Evolutionary conservation across 345 rosid genomes (phyloP).

Genomic region (Syzygium aromaticum): DNA sequence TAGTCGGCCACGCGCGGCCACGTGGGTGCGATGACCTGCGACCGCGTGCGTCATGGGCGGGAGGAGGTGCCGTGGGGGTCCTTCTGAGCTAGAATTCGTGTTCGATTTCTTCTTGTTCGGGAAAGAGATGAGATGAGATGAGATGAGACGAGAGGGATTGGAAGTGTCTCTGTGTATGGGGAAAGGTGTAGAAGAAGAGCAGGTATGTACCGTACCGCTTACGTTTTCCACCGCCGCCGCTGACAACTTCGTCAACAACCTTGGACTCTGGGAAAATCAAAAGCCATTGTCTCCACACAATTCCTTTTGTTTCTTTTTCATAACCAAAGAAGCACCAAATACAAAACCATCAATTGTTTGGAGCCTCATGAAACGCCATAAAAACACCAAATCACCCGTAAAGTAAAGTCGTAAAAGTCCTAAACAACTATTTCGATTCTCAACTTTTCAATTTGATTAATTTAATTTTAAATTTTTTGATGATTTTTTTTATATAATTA

Average conservation of each 20-base stretch:
- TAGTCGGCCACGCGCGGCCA: not conserved
- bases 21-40: not conserved
- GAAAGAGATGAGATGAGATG: not conserved
- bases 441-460: too few relatives aligned
- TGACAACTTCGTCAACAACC: not conserved
- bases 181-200: rapidly evolving
- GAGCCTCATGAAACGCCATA: too few relatives aligned
- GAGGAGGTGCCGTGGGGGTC: not conserved
- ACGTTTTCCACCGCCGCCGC: not conserved
- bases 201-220: not conserved
- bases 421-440: rapidly evolving
- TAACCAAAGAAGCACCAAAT: too few relatives aligned
- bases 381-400: too few relatives aligned
- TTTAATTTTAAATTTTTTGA: too few relatives aligned
- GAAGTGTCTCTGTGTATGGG: not conserved
- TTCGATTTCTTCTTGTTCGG: not conserved
- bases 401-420: too few relatives aligned
- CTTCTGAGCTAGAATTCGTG: not conserved
- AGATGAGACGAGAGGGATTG: not conserved
- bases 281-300: not conserved
- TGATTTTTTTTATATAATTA: too few relatives aligned
- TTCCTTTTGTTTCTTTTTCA: not conserved
- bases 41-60: not conserved
- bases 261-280: not conserved
- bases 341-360: too few relatives aligned